Conservation (phyloP, 805 yeast species). For the Candida tibetensis region DNA sequence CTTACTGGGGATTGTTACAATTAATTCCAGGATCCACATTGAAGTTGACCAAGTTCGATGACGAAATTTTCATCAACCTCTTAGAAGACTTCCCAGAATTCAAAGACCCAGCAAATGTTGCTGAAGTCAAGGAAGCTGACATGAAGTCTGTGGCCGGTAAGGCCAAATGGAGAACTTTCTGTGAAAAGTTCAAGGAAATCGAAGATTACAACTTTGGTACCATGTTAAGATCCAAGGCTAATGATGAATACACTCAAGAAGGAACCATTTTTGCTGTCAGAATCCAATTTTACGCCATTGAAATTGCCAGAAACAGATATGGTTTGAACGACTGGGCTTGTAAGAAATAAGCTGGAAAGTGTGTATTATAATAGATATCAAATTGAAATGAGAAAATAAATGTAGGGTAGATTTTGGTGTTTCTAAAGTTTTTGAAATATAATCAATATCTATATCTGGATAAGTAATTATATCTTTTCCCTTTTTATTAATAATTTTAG, state of each 20-base stretch:
- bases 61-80: constrained; percentile 61
- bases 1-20: constrained; percentile 81
- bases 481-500: too few species aligned
- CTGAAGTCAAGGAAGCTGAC: constrained; percentile 65
- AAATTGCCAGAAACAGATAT: constrained; percentile 85
- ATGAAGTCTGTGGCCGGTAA: constrained; percentile 81
- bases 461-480: too few species aligned
- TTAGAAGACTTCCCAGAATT: constrained; percentile 86
- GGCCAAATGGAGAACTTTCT: constrained; percentile 85
- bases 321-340: constrained; percentile 90
- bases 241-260: constrained; percentile 75
- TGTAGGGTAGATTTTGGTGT: background rate
- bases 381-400: background rate
- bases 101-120: constrained; percentile 54
- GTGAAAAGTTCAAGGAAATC: constrained; percentile 78
- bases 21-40: constrained; percentile 77
- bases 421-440: too few species aligned
- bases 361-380: background rate
- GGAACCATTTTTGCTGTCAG: constrained; percentile 88
- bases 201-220: constrained; percentile 97
- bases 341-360: constrained; percentile 12
- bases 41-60: constrained; percentile 68
- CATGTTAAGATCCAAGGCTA: constrained; percentile 69
- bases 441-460: too few species aligned
- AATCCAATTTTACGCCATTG: constrained; percentile 92